phyloP scores from a whole-genome alignment of 192 early-diverging fungal genomes.

The Pilaira anomala region DNA sequence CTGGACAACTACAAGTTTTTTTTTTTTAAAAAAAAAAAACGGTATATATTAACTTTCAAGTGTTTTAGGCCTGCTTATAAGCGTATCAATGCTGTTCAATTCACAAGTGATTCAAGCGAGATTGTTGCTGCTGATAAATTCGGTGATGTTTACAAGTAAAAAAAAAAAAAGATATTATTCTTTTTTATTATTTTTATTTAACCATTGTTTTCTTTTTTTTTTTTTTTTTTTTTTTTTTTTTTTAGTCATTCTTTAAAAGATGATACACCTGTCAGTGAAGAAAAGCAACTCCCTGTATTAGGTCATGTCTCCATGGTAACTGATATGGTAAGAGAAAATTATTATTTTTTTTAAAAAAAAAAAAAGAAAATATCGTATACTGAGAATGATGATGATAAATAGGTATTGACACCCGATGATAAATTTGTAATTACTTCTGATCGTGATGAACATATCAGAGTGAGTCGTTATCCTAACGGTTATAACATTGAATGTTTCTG shows the following conservation, averaged over 20 bases:
- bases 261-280: slow-evolving; percentile 33
- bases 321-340: slow-evolving; percentile 60
- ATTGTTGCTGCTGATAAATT: slow-evolving; percentile 90
- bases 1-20: not conserved
- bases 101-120: slow-evolving; percentile 56
- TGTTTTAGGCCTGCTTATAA: slow-evolving; percentile 58
- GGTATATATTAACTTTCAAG: not conserved
- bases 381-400: not conserved
- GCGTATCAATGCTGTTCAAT: slow-evolving; percentile 71
- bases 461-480: slow-evolving; percentile 86
- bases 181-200: slow-evolving; percentile 8
- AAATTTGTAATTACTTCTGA: slow-evolving; percentile 85
- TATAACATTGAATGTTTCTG: slow-evolving; percentile 89
- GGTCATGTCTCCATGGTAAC: slow-evolving; percentile 96
- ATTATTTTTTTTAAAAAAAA: not conserved
- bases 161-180: not conserved
- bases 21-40: not conserved
- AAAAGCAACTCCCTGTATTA: slow-evolving; percentile 51
- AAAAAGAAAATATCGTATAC: not conserved
- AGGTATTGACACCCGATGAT: slow-evolving; percentile 59
- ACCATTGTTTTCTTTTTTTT: not conserved
- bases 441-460: slow-evolving; percentile 96
- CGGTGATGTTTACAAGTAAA: slow-evolving; percentile 87
- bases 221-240: not conserved
- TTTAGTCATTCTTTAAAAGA: slow-evolving; percentile 33